Evolutionary conservation across 768 basidiomycete genomes (phyloP).

Genomic region (Atractiella rhizophila): DNA sequence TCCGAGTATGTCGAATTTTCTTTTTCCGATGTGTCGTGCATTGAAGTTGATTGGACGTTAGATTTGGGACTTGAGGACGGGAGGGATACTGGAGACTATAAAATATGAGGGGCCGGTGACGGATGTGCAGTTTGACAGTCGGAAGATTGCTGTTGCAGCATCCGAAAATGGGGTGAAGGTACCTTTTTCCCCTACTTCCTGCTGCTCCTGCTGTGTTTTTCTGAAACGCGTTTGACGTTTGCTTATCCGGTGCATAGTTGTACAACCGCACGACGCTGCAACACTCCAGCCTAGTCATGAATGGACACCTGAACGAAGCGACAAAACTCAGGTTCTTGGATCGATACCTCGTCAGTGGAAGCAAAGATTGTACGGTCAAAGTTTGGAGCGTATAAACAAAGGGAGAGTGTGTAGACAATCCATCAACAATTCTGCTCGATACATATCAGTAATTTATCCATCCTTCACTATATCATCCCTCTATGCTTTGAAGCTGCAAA

Average conservation of each 20-base stretch:
- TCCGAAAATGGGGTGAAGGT: constrained; percentile 89
- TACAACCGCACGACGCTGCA: constrained; percentile 88
- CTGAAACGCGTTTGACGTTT: constrained; percentile 1
- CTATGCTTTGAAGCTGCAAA: no score
- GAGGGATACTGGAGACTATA: constrained; percentile 63
- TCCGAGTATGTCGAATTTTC: no score
- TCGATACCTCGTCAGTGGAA: constrained; percentile 73
- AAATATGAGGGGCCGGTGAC: constrained; percentile 77
- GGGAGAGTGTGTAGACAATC: no score
- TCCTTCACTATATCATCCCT: no score
- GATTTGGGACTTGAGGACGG: constrained; percentile 93
- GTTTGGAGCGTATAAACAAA: no score
- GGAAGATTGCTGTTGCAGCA: constrained; percentile 73
- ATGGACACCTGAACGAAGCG: constrained; percentile 77
- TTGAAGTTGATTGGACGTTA: no score
- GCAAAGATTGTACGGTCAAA: constrained; percentile 31
- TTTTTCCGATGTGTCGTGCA: no score
- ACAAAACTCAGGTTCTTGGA: constrained; percentile 87
- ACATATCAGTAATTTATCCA: no score
- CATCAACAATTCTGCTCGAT: no score
- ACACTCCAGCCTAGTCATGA: constrained; percentile 54
- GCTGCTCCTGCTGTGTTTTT: no score
- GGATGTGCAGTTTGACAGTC: constrained; percentile 71
- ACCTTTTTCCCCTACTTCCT: no score
- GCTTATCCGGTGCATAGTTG: constrained; percentile 29